Conservation (phyloP, 495 filamentous ascomycete genomes). For the Parathielavia appendiculata region DNA sequence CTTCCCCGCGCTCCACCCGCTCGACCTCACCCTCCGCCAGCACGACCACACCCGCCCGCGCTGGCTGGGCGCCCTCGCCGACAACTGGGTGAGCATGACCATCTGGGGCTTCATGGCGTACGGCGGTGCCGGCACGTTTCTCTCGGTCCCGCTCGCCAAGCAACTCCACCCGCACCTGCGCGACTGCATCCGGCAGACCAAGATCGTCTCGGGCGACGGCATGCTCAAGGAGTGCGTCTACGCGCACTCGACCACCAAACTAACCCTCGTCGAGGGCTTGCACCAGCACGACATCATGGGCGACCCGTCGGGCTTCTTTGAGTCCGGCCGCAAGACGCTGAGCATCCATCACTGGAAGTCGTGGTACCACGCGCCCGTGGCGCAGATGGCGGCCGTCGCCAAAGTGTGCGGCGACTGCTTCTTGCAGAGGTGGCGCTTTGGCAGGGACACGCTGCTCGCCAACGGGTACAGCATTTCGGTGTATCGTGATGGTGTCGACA, state of each 20-base stretch:
- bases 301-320: constrained; percentile 59
- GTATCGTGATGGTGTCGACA: constrained; percentile 46
- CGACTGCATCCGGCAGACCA: constrained; percentile 49
- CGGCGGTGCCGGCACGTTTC: constrained; percentile 64
- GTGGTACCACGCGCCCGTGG: constrained; percentile 23
- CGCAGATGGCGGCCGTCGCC: constrained; percentile 49
- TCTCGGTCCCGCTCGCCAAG: constrained; percentile 55
- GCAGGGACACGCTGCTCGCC: constrained; percentile 52
- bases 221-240: constrained; percentile 60
- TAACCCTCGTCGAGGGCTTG: constrained; percentile 55
- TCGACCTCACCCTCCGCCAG: constrained; percentile 41
- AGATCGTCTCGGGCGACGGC: constrained; percentile 52
- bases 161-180: constrained; percentile 50
- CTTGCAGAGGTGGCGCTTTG: constrained; percentile 58
- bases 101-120: constrained; percentile 62
- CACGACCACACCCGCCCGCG: constrained; percentile 49
- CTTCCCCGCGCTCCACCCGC: constrained; percentile 57
- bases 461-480: constrained; percentile 59
- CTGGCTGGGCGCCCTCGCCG: constrained; percentile 61
- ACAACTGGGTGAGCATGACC: constrained; percentile 55
- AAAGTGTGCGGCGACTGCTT: constrained; percentile 57
- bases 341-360: constrained; percentile 65
- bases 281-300: constrained; percentile 59
- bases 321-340: constrained; percentile 52
- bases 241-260: constrained; percentile 47